Base-by-base conservation (phyloP, 192 early-diverging fungal genomes). In the Lunasporangiospora selenospora region DNA sequence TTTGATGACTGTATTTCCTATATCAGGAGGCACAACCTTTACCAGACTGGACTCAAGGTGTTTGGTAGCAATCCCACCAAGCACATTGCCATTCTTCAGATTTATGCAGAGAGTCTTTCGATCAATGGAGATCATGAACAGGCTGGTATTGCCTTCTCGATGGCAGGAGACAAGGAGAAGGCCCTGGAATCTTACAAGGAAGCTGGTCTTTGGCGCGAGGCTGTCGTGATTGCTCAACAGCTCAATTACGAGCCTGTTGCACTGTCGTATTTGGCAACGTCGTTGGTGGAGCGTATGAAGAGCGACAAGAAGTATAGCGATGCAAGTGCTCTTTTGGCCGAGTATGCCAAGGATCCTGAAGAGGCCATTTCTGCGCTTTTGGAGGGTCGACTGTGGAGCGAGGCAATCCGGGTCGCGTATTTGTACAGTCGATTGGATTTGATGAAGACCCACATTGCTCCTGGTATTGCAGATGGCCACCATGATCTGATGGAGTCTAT, bases 381-480 rank as follows among this genome's bases (percentile, higher is more conserved):
- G 7, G 85, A 88, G 60, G 92, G 92, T 2, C 65, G 77, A 11
- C 76, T 83, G 11, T 97, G 95, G 95, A 77, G 65, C 6, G 93
- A 95, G 66, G 91, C 92, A 2, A 61, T 85, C 26, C 86, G 95
- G 8, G 65, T 84, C 3, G 85, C 86, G 57, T 77, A 87, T n/a
- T 31, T 81, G 31, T 73, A 83, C 37, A 65, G 78, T 31, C 87
- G 88, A 15, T 27, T 67, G 1, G 92, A 94, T 70, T 62, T 97
- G 30, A 79, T 98, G 43, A 87, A 87, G n/a, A 90, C 90, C 9
- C 83, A 86, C 13, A 69, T 96, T 29, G 79, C 73, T 9, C 93
- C 93, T 1, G 92, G 86, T 2, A 45, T 90, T 33, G 61, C 77
- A 16, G 79, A 83, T 39, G 89, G 76, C 1, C 81, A 78, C 48